Conservation (phyloP, 768 basidiomycete genomes). For the Tubosaeta brunneosetosa region DNA sequence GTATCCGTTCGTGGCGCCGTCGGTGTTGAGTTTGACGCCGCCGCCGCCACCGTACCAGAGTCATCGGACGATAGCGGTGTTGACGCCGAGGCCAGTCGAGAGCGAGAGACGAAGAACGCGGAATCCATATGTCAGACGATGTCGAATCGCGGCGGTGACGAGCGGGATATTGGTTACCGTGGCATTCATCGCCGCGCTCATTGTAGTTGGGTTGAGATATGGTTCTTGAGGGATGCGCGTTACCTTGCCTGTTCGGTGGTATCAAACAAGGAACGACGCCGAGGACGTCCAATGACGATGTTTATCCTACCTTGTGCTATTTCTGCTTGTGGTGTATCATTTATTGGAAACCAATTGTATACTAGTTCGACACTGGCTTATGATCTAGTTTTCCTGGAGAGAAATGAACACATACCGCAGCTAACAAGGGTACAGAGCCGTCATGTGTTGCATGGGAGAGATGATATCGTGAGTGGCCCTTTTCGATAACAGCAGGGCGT, state of each 20-base stretch:
- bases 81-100: constrained; percentile 17
- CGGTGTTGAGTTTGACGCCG: constrained; percentile 33
- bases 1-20: constrained; percentile 58
- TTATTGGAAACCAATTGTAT: constrained; percentile 2
- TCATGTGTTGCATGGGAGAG: too few species aligned
- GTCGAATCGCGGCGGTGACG: constrained; percentile 56
- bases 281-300: background rate
- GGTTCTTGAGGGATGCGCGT: background rate
- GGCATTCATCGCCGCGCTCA: constrained; percentile 49
- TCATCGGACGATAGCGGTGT: constrained; percentile 14
- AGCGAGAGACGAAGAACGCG: constrained; percentile 7
- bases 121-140: constrained; percentile 41
- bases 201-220: constrained; percentile 27
- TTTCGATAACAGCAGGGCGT: background rate
- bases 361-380: constrained; percentile 1
- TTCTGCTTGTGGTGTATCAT: background rate
- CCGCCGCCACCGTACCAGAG: constrained; percentile 22
- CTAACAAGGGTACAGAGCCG: too few species aligned
- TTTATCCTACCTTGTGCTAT: background rate
- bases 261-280: background rate
- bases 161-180: constrained; percentile 46
- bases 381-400: background rate
- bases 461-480: too few species aligned
- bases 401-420: too few species aligned
- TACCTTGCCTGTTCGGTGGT: background rate